These are phyloP conservation scores for Rhodomyrtus tomentosa DNA, from an alignment of 345 rosid species.

Conservation along the genomic window DNA sequence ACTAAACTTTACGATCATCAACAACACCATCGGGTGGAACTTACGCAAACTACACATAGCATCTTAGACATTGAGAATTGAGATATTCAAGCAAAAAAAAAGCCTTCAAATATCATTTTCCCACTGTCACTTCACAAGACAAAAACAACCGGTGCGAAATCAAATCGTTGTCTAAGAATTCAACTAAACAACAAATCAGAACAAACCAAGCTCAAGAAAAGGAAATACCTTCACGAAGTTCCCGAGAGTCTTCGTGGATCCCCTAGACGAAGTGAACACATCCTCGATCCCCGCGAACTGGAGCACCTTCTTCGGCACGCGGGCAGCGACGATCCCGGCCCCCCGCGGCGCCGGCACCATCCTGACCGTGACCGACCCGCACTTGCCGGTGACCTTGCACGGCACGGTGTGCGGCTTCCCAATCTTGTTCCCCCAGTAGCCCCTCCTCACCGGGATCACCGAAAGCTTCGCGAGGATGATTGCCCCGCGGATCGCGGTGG, in stretches of 20 bases:
- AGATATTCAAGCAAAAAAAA: neutral
- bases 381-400: constrained; percentile 79
- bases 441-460: constrained; percentile 71
- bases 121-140: neutral
- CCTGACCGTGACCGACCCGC: constrained; percentile 69
- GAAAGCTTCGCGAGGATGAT: constrained; percentile 69
- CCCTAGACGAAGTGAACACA: constrained; percentile 62
- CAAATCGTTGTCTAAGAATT: neutral
- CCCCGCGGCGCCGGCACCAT: constrained; percentile 89
- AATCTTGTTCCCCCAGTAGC: constrained; percentile 90
- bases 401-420: constrained; percentile 82
- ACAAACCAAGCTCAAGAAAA: neutral
- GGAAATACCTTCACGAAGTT: constrained; percentile 64
- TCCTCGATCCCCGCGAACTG: constrained; percentile 75
- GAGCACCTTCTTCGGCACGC: constrained; percentile 70
- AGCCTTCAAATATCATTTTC: neutral
- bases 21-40: neutral
- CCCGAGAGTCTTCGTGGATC: constrained; percentile 70
- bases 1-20: neutral
- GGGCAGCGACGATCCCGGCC: constrained; percentile 64
- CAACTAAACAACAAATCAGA: neutral
- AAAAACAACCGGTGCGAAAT: neutral
- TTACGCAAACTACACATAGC: neutral
- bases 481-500: constrained; percentile 67
- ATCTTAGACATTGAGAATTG: neutral